phyloP scores from a whole-genome alignment of 495 filamentous ascomycete genomes.

The Cetradonia linearis region DNA sequence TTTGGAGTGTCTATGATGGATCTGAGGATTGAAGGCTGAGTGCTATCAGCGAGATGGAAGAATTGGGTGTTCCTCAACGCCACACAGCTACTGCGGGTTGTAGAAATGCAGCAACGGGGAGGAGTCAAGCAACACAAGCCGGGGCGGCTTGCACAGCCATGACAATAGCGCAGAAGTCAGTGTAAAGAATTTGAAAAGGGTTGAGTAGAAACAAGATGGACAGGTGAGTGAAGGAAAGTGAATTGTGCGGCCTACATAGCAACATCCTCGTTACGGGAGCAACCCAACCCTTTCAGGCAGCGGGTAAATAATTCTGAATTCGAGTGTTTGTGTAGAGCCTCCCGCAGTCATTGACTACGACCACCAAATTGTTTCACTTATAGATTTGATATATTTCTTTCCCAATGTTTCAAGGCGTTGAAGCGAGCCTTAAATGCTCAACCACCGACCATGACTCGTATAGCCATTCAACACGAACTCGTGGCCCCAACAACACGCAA shows the following conservation, averaged over 20 bases:
- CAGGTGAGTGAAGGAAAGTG: constrained; percentile 2
- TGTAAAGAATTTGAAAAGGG: not conserved
- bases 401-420: not conserved
- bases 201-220: not conserved
- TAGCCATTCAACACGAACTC: not conserved
- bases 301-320: not conserved
- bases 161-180: not conserved
- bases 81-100: not conserved
- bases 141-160: not conserved
- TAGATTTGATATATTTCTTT: not conserved
- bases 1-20: not conserved
- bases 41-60: not conserved
- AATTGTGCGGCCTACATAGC: constrained; percentile 14
- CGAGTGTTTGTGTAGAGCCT: not conserved
- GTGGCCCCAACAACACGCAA: not conserved
- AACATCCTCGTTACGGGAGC: constrained; percentile 8
- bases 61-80: not conserved
- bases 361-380: not conserved
- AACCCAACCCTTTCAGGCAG: constrained; percentile 10
- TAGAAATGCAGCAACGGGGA: not conserved
- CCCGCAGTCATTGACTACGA: not conserved
- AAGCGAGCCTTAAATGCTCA: not conserved
- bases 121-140: not conserved
- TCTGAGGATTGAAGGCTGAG: not conserved
- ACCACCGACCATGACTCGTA: not conserved